Percentiles rank a stretch among this genome's conserved stretches.
These are phyloP conservation scores for Papilionanthe hybrid DNA, from an alignment of 116 monocot species.

Conservation along the genomic window DNA sequence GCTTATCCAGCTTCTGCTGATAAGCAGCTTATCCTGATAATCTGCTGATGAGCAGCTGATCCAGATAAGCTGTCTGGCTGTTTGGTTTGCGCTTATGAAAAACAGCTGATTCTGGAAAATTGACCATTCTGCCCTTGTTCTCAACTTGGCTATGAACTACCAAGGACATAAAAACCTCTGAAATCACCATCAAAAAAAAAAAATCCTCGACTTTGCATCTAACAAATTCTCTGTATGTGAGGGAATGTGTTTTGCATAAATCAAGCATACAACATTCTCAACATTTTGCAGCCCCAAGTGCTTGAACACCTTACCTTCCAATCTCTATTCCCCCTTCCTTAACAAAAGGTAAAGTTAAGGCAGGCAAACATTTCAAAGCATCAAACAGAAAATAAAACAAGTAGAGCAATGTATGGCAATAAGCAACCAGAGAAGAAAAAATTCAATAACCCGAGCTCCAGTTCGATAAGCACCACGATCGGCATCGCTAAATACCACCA, in stretches of 20 bases:
- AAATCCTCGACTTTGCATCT: not conserved
- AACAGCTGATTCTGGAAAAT: too few species aligned
- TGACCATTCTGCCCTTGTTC: too few species aligned
- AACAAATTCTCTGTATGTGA: not conserved
- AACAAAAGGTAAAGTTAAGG: too few species aligned
- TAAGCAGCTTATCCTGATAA: too few species aligned
- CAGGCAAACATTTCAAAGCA: not conserved
- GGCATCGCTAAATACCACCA: slow-evolving; percentile 93
- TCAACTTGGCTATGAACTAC: too few species aligned
- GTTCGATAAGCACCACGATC: slow-evolving; percentile 59
- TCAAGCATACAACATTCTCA: not conserved
- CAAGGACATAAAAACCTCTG: not conserved
- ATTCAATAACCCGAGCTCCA: slow-evolving; percentile 67
- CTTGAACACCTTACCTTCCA: not conserved
- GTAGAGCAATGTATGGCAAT: not conserved
- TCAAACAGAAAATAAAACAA: not conserved
- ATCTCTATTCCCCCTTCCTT: not conserved
- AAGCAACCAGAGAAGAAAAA: not conserved
- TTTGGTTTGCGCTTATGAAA: too few species aligned
- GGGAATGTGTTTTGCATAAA: not conserved
- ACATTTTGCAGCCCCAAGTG: not conserved
- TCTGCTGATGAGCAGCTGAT: too few species aligned
- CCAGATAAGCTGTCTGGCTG: too few species aligned
- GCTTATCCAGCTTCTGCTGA: too few species aligned
- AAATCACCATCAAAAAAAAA: not conserved